Conservation (phyloP, 2,329 filamentous ascomycete genomes). For the Fusarium lyarnte region DNA sequence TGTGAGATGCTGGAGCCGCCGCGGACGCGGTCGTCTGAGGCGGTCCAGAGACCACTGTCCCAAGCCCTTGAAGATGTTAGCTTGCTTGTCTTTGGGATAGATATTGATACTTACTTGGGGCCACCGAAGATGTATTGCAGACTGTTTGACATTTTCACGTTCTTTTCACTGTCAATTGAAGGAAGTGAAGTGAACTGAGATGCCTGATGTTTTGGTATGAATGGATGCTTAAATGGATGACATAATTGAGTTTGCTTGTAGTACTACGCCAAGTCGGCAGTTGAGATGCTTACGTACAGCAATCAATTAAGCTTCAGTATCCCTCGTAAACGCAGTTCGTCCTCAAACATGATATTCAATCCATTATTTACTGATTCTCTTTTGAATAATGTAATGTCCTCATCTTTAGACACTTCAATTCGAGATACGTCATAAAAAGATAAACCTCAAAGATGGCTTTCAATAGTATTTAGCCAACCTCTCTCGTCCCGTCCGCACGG, state of each 20-base stretch:
- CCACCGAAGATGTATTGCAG: conserved; percentile 54
- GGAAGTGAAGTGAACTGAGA: background rate
- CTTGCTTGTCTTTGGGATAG: background rate
- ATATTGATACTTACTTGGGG: conserved; percentile 43
- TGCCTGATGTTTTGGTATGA: background rate
- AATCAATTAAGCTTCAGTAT: background rate
- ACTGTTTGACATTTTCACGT: conserved; percentile 25
- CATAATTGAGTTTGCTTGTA: conserved; percentile 16
- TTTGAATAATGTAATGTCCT: background rate
- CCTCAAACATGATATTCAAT: background rate
- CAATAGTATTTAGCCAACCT: background rate
- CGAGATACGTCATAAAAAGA: background rate
- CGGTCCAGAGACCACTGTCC: conserved; percentile 69
- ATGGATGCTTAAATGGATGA: conserved; percentile 12
- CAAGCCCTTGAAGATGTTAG: conserved; percentile 56
- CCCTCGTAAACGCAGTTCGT: background rate
- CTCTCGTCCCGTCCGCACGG: background rate
- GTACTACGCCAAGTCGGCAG: conserved; percentile 11
- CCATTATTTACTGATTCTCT: background rate
- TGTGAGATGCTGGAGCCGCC: conserved; percentile 72
- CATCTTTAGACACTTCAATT: background rate
- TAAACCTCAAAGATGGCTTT: background rate
- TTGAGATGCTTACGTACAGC: conserved; percentile 26
- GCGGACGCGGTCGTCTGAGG: conserved; percentile 80
- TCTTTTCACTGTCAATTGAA: background rate